Conservation (phyloP, 116 monocot genomes). For the Dioscorea cayenensis region DNA sequence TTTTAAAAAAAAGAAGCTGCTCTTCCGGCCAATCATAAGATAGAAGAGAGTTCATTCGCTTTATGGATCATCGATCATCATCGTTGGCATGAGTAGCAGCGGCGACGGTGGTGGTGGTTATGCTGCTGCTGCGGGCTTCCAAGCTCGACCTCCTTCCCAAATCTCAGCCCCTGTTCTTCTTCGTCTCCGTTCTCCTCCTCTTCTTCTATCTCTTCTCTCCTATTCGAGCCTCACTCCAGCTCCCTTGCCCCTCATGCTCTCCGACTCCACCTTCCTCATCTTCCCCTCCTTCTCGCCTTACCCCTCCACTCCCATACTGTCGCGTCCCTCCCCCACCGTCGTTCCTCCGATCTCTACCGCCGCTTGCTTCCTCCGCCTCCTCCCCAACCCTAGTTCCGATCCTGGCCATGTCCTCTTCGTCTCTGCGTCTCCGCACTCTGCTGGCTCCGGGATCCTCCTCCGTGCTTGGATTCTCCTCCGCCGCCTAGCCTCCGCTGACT, state of each 20-base stretch:
- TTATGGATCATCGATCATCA: too few relatives aligned
- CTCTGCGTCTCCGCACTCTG: constrained; percentile 41
- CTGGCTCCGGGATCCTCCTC: constrained; percentile 33
- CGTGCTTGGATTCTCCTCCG: constrained; percentile 48
- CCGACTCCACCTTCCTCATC: constrained; percentile 50
- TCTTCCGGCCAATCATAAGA: too few relatives aligned
- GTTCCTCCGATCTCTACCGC: constrained; percentile 45
- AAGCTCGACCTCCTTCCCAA: constrained; percentile 39
- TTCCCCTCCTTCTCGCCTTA: constrained; percentile 28
- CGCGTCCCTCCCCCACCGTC: constrained; percentile 13
- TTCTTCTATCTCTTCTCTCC: constrained; percentile 32
- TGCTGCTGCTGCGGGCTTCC: constrained; percentile 34
- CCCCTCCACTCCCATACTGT: constrained; percentile 13
- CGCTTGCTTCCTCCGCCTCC: constrained; percentile 50
- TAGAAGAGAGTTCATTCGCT: too few relatives aligned
- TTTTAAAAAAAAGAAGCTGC: too few relatives aligned
- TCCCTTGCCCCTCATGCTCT: constrained; percentile 45
- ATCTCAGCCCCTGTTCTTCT: constrained; percentile 9
- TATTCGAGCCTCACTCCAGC: constrained; percentile 34
- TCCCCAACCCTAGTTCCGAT: constrained; percentile 6
- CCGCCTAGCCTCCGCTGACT: background rate
- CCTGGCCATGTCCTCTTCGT: constrained; percentile 52
- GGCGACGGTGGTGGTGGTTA: constrained; percentile 2
- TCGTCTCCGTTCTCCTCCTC: constrained; percentile 11
- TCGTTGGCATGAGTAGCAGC: background rate